Conservation (phyloP, 345 rosid species). For the Linum trigynum region DNA sequence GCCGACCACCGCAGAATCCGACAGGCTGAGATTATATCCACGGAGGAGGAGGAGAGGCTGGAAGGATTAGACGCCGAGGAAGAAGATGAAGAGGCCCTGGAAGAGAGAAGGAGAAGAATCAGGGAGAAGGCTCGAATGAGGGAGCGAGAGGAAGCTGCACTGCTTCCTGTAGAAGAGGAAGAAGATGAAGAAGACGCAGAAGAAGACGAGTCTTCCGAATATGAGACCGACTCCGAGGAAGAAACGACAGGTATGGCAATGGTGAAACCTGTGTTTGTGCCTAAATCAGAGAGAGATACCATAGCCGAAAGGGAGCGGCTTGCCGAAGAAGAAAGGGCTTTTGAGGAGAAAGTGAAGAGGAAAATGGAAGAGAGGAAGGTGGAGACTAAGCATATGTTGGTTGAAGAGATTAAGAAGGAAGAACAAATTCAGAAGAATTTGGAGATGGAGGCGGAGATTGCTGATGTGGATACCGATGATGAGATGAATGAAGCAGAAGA, state of each 20-base stretch:
- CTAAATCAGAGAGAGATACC: slow-evolving; percentile 60
- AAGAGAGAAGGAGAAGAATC: slow-evolving; percentile 45
- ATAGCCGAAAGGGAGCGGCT: slow-evolving; percentile 61
- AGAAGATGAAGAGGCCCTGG: slow-evolving; percentile 54
- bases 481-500: slow-evolving; percentile 71
- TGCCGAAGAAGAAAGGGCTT: slow-evolving; percentile 53
- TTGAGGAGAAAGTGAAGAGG: slow-evolving; percentile 52
- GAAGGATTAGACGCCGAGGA: slow-evolving; percentile 44
- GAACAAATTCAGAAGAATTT: slow-evolving; percentile 54
- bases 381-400: slow-evolving; percentile 57
- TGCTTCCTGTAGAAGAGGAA: slow-evolving; percentile 59
- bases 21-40: slow-evolving; percentile 58
- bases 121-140: slow-evolving; percentile 39
- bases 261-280: slow-evolving; percentile 67
- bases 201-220: slow-evolving; percentile 60
- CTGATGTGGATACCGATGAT: slow-evolving; percentile 74
- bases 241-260: slow-evolving; percentile 46
- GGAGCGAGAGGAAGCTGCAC: slow-evolving; percentile 42
- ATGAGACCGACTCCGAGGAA: slow-evolving; percentile 71
- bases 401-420: slow-evolving; percentile 64
- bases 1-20: slow-evolving; percentile 58
- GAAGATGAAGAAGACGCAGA: slow-evolving; percentile 45
- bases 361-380: slow-evolving; percentile 48
- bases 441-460: slow-evolving; percentile 45
- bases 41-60: slow-evolving; percentile 50